A percentile compares a stretch with the other conserved stretches of the same genome.
Evolutionary conservation across 805 yeast genomes (phyloP).

Genomic region (Pichia manshurica): DNA sequence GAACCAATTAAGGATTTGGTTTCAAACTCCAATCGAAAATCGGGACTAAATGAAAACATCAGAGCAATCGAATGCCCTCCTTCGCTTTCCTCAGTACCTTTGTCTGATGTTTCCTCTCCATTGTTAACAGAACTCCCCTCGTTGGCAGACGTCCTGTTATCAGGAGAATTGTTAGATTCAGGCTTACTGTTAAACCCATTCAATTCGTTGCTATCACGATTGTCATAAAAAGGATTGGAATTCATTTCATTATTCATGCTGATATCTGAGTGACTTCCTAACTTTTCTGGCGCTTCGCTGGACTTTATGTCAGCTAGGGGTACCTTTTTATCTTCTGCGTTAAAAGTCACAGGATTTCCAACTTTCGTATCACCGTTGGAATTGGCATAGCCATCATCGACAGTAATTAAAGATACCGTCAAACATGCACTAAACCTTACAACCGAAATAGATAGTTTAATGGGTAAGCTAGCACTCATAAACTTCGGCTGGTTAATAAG

Average conservation of each 20-base stretch:
- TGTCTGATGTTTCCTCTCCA: not conserved
- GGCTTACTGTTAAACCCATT: not conserved
- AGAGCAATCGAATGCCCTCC: constrained; percentile 48
- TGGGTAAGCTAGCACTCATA: constrained; percentile 80
- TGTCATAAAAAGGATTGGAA: not conserved
- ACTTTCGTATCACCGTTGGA: constrained; percentile 15
- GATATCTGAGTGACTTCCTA: not conserved
- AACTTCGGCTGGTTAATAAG: constrained; percentile 79
- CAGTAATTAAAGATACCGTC: constrained; percentile 61
- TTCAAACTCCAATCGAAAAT: constrained; percentile 81
- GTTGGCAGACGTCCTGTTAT: not conserved
- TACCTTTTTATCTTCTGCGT: constrained; percentile 4
- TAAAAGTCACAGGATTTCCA: constrained; percentile 5
- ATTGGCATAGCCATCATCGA: constrained; percentile 22
- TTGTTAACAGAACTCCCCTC: not conserved
- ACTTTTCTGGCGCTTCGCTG: not conserved
- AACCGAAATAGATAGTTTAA: constrained; percentile 76
- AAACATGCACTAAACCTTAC: constrained; percentile 88
- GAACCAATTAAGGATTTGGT: constrained; percentile 90
- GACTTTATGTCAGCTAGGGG: not conserved
- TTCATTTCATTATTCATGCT: not conserved
- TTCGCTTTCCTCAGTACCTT: not conserved
- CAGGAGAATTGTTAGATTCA: not conserved
- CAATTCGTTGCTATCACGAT: not conserved
- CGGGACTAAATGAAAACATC: constrained; percentile 87